phyloP scores from a whole-genome alignment of 225 moss, liverwort and hornwort species.

The Physcomitrellopsis africana region DNA sequence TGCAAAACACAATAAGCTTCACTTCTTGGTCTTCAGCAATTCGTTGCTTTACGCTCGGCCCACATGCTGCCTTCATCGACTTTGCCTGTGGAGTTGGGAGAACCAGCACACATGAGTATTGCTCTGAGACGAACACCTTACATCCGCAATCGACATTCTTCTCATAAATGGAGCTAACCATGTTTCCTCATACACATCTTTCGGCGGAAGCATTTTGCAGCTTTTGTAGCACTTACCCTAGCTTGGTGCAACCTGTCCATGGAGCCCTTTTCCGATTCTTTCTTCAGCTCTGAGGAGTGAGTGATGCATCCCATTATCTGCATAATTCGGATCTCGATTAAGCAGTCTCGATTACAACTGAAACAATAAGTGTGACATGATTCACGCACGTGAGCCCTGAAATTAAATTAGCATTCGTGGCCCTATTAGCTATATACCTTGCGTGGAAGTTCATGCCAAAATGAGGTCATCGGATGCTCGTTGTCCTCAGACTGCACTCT shows the following conservation, averaged over 20 bases:
- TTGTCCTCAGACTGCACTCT: slow-evolving; percentile 28
- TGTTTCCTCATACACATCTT: too few relatives aligned
- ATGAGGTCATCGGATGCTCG: slow-evolving; percentile 24
- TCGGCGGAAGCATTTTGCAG: neutral
- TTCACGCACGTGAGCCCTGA: neutral
- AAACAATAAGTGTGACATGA: neutral
- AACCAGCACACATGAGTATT: neutral
- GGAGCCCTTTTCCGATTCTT: slow-evolving; percentile 30
- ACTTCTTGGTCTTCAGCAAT: slow-evolving; percentile 62
- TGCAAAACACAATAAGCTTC: slow-evolving; percentile 57
- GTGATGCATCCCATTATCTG: slow-evolving; percentile 23
- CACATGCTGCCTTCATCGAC: slow-evolving; percentile 46
- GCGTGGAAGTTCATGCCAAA: slow-evolving; percentile 32
- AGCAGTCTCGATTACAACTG: neutral
- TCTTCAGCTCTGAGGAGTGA: slow-evolving; percentile 14
- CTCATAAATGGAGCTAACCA: neutral
- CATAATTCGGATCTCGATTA: slow-evolving; percentile 1
- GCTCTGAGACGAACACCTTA: neutral
- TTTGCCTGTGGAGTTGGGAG: slow-evolving; percentile 32
- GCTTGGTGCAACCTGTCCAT: slow-evolving; percentile 44
- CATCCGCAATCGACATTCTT: neutral
- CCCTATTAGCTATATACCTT: slow-evolving; percentile 27
- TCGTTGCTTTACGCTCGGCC: slow-evolving; percentile 57
- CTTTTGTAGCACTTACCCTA: slow-evolving; percentile 31
- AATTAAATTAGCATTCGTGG: neutral